Base-by-base conservation (phyloP, 2,329 filamentous ascomycete species). In the Colletotrichum sp. region DNA sequence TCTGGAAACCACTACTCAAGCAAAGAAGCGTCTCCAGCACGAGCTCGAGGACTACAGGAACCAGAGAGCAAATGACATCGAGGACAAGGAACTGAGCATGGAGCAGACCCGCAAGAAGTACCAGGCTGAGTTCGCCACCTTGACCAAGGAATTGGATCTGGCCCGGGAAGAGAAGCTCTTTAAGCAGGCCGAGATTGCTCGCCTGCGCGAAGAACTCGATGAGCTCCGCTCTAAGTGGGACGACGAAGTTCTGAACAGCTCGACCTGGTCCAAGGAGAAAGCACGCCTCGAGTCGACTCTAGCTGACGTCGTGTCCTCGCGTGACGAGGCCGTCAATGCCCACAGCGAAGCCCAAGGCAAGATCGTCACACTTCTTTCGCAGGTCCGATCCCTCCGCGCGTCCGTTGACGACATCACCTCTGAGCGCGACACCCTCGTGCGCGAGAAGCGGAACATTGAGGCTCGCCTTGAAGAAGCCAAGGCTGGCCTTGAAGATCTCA, bases 81-180 rank as follows among this genome's bases (percentile, higher is more conserved):
- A 98, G 83, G 96, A 99, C 84, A 98, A 97, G 83, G 96, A 98
- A 83, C 93, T 93, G 12, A 97, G 94, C 77, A 94, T 98, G 91
- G 97, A 99, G 84, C 96, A 98, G 84, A 98, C 96, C 57, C 92
- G 96, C 80, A 97, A 96, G 88, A 99, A 98, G 87, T 99, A 98
- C 82, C 97, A 98, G 82, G 90, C 93, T 55, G 96, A 99, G 83
- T 95, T 98, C 81, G 93, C 95, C 18, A 94, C 94, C 6, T 87
- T 98, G 63, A 97, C 94, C 66, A 95, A 96, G 79, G 97, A 99
- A 84, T 91, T 99, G 31, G 96, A 98, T 81, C 90, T 98, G 75
- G 96, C 98, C 78, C 93, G 97, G 43, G 96, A 98, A 82, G 96
- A 97, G 84, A 92, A 88, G 88, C 94, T 87, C 85, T 98, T 86